phyloP scores from a whole-genome alignment of 2,329 filamentous ascomycete species.

The Alternaria novae-zelandiae region DNA sequence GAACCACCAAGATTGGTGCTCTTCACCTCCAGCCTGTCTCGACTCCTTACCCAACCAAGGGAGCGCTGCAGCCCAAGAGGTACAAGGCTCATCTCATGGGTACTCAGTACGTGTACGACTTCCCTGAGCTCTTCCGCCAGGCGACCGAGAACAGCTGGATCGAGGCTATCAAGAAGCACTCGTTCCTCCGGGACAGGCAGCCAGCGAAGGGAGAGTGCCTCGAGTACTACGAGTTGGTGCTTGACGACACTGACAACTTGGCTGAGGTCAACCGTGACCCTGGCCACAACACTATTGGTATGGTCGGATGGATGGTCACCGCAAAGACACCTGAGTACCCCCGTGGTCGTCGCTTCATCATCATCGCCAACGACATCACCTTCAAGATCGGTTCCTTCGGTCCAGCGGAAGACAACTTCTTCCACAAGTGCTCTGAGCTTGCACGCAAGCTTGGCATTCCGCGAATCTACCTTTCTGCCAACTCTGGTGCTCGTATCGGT shows the following conservation, averaged over 20 bases:
- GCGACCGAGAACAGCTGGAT: constrained; percentile 95
- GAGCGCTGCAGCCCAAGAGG: constrained; percentile 96
- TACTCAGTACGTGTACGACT: constrained; percentile 99
- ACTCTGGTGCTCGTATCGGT: constrained; percentile 96
- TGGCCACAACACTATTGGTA: constrained; percentile 93
- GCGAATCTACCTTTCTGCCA: constrained; percentile 96
- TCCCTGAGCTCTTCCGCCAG: constrained; percentile 98
- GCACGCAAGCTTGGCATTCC: constrained; percentile 94
- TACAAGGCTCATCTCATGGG: constrained; percentile 99
- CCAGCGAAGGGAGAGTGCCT: constrained; percentile 89
- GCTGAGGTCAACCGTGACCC: constrained; percentile 93
- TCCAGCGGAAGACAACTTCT: constrained; percentile 95
- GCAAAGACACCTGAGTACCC: constrained; percentile 96
- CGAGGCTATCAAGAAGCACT: constrained; percentile 75
- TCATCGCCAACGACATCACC: constrained; percentile 98
- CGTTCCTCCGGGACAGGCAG: constrained; percentile 77
- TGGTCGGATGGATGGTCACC: constrained; percentile 98
- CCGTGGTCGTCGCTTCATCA: constrained; percentile 86
- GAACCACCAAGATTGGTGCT: constrained; percentile 90
- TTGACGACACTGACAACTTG: constrained; percentile 91
- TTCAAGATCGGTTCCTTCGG: constrained; percentile 99
- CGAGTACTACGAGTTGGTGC: constrained; percentile 89
- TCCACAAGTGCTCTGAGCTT: constrained; percentile 98
- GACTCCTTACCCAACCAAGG: constrained; percentile 96
- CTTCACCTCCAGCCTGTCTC: constrained; percentile 93